These are phyloP conservation scores for Rubia tinctorum DNA, from an alignment of 305 asterid species.

Conservation along the genomic window DNA sequence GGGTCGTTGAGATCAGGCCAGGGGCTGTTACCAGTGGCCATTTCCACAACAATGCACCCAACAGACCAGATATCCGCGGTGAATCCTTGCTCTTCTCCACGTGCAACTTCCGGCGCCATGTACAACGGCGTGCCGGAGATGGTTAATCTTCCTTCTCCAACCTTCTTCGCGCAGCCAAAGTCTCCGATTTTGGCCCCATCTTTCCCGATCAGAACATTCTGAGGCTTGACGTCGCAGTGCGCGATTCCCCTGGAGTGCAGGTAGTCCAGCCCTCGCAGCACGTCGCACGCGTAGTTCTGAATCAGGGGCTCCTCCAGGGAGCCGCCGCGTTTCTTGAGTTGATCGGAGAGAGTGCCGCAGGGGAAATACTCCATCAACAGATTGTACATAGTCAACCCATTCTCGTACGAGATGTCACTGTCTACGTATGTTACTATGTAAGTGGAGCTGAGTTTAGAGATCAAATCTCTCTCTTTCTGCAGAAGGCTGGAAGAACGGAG, in stretches of 20 bases:
- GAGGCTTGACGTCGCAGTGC: conserved; percentile 44
- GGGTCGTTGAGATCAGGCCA: conserved; percentile 73
- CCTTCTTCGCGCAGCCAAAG: conserved; percentile 34
- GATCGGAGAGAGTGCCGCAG: conserved; percentile 37
- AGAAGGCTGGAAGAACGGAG: conserved; percentile 32
- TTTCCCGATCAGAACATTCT: conserved; percentile 33
- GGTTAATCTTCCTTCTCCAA: conserved; percentile 4
- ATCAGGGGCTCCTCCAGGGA: conserved; percentile 23
- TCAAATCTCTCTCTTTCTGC: conserved; percentile 40
- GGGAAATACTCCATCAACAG: conserved; percentile 43
- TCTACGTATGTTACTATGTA: conserved; percentile 57
- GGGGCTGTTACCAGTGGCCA: conserved; percentile 77
- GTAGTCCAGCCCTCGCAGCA: conserved; percentile 33
- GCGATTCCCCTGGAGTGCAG: conserved; percentile 34
- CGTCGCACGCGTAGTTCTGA: conserved; percentile 20
- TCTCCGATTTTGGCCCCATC: conserved; percentile 39
- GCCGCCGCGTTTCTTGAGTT: conserved; percentile 33
- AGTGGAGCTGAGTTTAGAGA: conserved; percentile 61
- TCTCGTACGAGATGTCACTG: conserved; percentile 36
- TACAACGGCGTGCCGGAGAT: conserved; percentile 78
- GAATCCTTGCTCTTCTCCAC: conserved; percentile 69
- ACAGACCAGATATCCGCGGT: conserved; percentile 80
- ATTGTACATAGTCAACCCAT: conserved; percentile 20
- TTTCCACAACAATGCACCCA: conserved; percentile 79
- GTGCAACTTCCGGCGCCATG: conserved; percentile 93